A percentile compares a stretch with the other conserved stretches of the same genome.
These are phyloP conservation scores for Debaryomyces fabryi DNA, from an alignment of 1,139 yeast genomes.

Conservation along the genomic window DNA sequence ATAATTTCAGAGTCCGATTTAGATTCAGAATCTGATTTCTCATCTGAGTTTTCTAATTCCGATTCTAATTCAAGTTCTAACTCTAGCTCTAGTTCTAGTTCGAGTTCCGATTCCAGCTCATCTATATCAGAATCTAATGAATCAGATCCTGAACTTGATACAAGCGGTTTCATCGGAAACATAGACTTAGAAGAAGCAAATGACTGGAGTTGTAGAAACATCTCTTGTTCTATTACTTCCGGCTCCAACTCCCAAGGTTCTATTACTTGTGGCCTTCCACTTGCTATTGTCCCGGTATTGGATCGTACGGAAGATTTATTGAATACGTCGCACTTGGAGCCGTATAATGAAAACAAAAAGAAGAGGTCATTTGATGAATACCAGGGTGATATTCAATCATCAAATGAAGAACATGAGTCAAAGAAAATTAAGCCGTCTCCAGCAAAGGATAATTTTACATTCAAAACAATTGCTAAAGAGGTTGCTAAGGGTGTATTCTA, in stretches of 20 bases:
- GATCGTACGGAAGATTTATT: background rate
- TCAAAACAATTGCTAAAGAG: slow-evolving; percentile 33
- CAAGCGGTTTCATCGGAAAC: background rate
- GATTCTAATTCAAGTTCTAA: background rate
- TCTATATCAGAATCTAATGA: background rate
- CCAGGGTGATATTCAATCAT: slow-evolving; percentile 9
- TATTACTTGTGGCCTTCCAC: background rate
- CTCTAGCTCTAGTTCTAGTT: background rate
- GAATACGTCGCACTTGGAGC: background rate
- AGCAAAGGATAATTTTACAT: slow-evolving; percentile 2
- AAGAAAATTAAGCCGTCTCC: background rate
- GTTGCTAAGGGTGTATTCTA: slow-evolving; percentile 38
- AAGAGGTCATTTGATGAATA: slow-evolving; percentile 6
- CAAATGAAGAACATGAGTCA: slow-evolving; percentile 6
- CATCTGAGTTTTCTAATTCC: background rate
- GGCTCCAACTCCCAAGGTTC: background rate
- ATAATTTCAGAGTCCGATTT: background rate
- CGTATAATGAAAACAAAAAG: background rate
- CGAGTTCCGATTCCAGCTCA: background rate
- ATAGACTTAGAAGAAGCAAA: slow-evolving; percentile 4
- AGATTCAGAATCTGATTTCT: background rate
- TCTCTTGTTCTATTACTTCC: slow-evolving; percentile 8
- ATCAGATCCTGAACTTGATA: background rate
- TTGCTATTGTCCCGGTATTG: background rate
- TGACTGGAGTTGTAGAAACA: slow-evolving; percentile 5